Base-by-base conservation (phyloP, 2,329 filamentous ascomycete genomes). In the Diplodia corticola region DNA sequence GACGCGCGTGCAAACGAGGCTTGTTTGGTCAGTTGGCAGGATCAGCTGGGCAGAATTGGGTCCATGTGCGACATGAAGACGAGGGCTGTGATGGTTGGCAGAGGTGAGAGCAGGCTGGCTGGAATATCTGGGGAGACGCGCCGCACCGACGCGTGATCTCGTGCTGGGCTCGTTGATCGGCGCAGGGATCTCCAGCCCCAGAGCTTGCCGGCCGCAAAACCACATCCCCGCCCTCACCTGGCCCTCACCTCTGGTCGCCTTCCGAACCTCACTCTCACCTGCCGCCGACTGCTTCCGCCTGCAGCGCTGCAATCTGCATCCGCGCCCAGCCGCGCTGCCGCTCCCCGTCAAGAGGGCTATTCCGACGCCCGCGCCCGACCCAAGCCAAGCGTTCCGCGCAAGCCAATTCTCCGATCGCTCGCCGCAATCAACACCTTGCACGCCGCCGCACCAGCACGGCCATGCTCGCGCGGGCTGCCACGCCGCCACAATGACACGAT, bases 401-500 rank as follows among this genome's bases (percentile, higher is more conserved):
- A 13, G 44, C 22, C 35, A 51, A 53, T 63, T 63, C 60, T 53
- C 46, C 60, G 46, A 40, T 24, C 20, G 37, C 49, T 28, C 30
- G 49, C 48, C 48, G 46, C 60, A 7, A 7, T 17, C 57, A 30
- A 20, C 33, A 49, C 35, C 28, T 26, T 26, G 26, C 33, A 49
- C 35, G 22, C 40, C 40, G 22, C 40, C 40, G 6, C 22, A 7
- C 28, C 9, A 40, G 28, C 20, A 20, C 51, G 28, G 63, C 63
- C 40, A 65, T 65, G 63, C 54, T 26, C 54, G 35, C 54, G 35
- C 54, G 35, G 4, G 15, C 54, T n/a, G n/a, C 6, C 17, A 7
- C 54, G 15, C 26, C 44, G 17, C 20, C 63, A 60, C 67, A n/a
- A 80, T 82, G 77, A 81, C 80, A 7, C 75, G 74, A 33, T 83